Evolutionary conservation across 2,329 filamentous ascomycete genomes (phyloP).

Genomic region (Paraphaeosphaeria minitans): DNA sequence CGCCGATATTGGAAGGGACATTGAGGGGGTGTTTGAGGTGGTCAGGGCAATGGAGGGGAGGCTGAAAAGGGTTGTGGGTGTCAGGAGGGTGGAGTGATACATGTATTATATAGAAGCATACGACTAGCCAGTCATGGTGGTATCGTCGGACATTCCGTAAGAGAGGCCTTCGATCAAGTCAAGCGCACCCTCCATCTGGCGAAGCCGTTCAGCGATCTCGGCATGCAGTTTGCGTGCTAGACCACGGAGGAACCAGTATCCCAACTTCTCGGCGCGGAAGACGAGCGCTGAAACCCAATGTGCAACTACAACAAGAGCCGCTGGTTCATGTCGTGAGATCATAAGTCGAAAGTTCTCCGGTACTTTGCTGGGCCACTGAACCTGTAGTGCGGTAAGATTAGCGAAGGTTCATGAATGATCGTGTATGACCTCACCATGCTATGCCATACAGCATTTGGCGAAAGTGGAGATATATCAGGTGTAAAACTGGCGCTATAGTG

Average conservation of each 20-base stretch:
- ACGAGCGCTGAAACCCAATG: conserved; percentile 30
- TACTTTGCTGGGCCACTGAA: conserved; percentile 27
- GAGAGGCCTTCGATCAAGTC: background rate
- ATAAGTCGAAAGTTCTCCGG: conserved; percentile 25
- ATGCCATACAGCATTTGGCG: conserved; percentile 3
- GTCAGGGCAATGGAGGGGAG: conserved; percentile 24
- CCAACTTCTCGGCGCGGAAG: conserved; percentile 20
- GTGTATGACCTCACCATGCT: conserved; percentile 18
- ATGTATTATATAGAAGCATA: background rate
- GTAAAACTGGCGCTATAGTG: conserved; percentile 25
- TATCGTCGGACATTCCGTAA: background rate
- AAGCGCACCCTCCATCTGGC: background rate
- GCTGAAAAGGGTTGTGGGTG: conserved; percentile 28
- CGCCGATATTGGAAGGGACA: conserved; percentile 25
- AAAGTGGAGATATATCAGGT: conserved; percentile 2
- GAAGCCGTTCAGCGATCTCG: background rate
- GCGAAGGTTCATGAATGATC: background rate
- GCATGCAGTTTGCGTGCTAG: background rate
- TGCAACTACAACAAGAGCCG: conserved; percentile 31
- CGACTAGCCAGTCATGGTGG: background rate
- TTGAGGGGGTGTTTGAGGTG: conserved; percentile 22
- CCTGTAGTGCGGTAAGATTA: background rate
- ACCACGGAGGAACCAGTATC: conserved; percentile 27
- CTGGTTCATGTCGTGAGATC: conserved; percentile 17
- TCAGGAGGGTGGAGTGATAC: conserved; percentile 26